phyloP scores from a whole-genome alignment of 2,329 filamentous ascomycete species.

The Sporothrix brunneoviolacea region DNA sequence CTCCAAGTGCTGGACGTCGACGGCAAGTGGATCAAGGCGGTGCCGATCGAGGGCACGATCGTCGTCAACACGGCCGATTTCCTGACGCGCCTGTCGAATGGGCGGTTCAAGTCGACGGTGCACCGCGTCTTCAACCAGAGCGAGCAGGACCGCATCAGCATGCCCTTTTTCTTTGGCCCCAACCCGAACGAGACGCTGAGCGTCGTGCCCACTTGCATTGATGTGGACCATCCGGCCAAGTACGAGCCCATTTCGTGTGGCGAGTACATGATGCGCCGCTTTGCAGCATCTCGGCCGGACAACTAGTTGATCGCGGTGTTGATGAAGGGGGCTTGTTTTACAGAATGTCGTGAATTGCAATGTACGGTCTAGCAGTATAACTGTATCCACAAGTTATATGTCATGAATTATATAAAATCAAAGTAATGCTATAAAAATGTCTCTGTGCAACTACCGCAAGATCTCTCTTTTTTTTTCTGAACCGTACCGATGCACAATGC shows the following conservation, averaged over 20 bases:
- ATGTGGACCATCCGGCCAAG: conserved; percentile 31
- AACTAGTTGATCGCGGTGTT: neutral
- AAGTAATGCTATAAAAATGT: too few relatives aligned
- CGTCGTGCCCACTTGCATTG: conserved; percentile 34
- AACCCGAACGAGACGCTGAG: conserved; percentile 35
- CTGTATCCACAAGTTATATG: too few relatives aligned
- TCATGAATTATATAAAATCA: too few relatives aligned
- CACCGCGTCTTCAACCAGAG: conserved; percentile 42
- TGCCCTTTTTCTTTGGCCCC: conserved; percentile 50
- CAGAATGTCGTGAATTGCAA: too few relatives aligned
- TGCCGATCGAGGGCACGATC: conserved; percentile 37
- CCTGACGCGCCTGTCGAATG: conserved; percentile 43
- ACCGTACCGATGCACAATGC: too few relatives aligned
- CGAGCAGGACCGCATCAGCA: conserved; percentile 38
- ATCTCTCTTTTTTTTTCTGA: too few relatives aligned
- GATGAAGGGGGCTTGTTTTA: too few relatives aligned
- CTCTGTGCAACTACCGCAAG: too few relatives aligned
- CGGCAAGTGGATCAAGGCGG: conserved; percentile 35
- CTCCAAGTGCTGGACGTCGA: conserved; percentile 16
- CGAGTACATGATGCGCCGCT: conserved; percentile 19
- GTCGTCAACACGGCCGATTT: conserved; percentile 48
- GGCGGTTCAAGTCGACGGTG: conserved; percentile 40
- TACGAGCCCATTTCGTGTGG: conserved; percentile 38
- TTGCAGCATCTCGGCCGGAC: neutral
- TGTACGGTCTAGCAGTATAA: too few relatives aligned